Conservation (phyloP, 257 asterid genomes). For the Solanum tarijense region DNA sequence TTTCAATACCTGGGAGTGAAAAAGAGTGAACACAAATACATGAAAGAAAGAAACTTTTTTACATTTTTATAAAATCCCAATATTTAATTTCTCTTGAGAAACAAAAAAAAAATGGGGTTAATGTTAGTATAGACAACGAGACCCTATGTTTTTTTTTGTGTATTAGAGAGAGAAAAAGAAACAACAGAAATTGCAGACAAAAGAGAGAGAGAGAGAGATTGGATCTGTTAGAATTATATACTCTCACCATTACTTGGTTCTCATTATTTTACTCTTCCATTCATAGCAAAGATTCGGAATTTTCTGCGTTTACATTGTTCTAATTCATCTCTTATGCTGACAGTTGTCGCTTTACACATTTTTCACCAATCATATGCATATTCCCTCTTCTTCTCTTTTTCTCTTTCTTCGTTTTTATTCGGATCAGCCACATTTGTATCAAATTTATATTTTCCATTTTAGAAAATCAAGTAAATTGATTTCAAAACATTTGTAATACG, state of each 20-base stretch:
- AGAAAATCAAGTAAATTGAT: too few relatives aligned
- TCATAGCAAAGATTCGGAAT: slow-evolving; percentile 1
- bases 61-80: not conserved
- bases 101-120: not conserved
- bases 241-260: not conserved
- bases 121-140: not conserved
- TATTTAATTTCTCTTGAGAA: not conserved
- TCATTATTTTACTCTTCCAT: not conserved
- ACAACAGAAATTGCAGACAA: not conserved
- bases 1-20: not conserved
- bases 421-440: too few relatives aligned
- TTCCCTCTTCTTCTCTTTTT: not conserved
- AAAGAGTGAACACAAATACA: not conserved
- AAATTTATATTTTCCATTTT: too few relatives aligned
- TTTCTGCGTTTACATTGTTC: not conserved
- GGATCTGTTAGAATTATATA: slow-evolving; percentile 13
- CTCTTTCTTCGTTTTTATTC: too few relatives aligned
- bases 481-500: too few relatives aligned
- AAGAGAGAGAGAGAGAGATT: not conserved
- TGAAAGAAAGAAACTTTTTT: not conserved
- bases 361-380: not conserved
- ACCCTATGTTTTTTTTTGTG: not conserved
- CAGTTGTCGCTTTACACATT: not conserved
- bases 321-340: not conserved
- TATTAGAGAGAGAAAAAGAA: not conserved